Evolutionary conservation across 306 rosid genomes (phyloP).

Genomic region (Benincasa hispida): DNA sequence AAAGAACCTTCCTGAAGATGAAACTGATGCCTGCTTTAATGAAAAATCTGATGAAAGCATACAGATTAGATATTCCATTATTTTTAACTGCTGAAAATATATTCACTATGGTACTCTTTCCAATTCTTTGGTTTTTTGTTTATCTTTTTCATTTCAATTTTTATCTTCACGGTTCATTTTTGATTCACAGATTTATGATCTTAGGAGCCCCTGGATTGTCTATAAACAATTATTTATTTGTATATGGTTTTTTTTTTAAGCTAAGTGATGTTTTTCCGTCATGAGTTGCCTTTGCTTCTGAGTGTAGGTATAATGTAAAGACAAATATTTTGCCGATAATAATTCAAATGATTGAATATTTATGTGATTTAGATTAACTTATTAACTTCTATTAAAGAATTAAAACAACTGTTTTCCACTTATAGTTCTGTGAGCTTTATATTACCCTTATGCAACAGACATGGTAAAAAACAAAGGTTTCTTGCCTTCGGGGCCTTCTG

Average conservation of each 20-base stretch:
- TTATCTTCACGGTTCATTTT: background rate
- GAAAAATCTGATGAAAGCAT: background rate
- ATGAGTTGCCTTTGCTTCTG: background rate
- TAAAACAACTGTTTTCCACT: background rate
- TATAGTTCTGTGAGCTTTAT: background rate
- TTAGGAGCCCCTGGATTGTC: background rate
- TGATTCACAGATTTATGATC: background rate
- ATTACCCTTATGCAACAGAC: constrained; percentile 34
- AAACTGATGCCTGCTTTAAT: background rate
- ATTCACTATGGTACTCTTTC: background rate
- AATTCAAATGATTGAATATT: background rate
- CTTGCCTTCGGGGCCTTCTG: constrained; percentile 98
- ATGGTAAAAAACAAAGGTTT: constrained; percentile 99
- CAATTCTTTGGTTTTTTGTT: background rate
- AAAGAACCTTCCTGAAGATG: background rate
- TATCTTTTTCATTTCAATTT: background rate
- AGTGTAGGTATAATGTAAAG: background rate
- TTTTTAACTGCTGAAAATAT: background rate
- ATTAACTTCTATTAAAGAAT: background rate
- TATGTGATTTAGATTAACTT: background rate
- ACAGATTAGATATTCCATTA: background rate
- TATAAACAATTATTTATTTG: background rate
- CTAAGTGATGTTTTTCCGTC: background rate
- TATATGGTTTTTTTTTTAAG: background rate
- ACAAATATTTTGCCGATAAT: background rate